phyloP scores from a whole-genome alignment of 441 rosid genomes.

The Adansonia madagascariensis region DNA sequence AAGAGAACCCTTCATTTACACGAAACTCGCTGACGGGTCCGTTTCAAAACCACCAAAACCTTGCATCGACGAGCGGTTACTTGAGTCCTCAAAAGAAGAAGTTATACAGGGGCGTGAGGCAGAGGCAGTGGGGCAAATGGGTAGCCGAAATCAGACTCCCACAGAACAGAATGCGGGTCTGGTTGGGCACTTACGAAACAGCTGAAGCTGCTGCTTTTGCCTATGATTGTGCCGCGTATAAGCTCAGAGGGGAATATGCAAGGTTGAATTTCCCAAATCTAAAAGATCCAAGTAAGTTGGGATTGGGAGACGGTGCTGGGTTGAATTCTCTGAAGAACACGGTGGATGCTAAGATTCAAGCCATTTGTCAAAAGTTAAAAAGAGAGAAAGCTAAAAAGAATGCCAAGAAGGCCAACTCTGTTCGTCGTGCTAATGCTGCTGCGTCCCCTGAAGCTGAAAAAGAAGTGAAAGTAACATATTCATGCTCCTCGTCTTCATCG shows the following conservation, averaged over 20 bases:
- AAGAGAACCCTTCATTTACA: constrained; percentile 26
- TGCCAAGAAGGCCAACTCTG: constrained; percentile 37
- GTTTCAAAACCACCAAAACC: constrained; percentile 37
- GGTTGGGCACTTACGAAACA: constrained; percentile 77
- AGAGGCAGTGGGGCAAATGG: constrained; percentile 91
- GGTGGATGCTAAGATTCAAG: constrained; percentile 86
- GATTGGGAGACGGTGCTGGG: constrained; percentile 56
- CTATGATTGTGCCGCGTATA: constrained; percentile 92
- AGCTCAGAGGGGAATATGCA: constrained; percentile 93
- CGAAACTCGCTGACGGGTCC: constrained; percentile 23
- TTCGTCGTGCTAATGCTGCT: no score
- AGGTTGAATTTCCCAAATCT: constrained; percentile 79
- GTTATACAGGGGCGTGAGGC: constrained; percentile 86
- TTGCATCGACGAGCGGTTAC: constrained; percentile 32
- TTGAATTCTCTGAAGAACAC: constrained; percentile 62
- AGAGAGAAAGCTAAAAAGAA: constrained; percentile 63
- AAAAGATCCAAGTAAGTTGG: constrained; percentile 63
- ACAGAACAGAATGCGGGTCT: constrained; percentile 71
- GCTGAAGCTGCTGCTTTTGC: constrained; percentile 81
- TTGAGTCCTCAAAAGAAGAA: constrained; percentile 62
- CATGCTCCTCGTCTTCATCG: constrained; percentile 43
- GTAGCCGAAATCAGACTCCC: constrained; percentile 82
- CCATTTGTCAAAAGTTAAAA: constrained; percentile 79
- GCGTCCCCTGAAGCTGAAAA: constrained; percentile 18
- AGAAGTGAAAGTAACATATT: constrained; percentile 34